A percentile compares a stretch with the other conserved stretches of the same genome.
phyloP scores from a whole-genome alignment of 345 rosid genomes.

The Citrus sp. region DNA sequence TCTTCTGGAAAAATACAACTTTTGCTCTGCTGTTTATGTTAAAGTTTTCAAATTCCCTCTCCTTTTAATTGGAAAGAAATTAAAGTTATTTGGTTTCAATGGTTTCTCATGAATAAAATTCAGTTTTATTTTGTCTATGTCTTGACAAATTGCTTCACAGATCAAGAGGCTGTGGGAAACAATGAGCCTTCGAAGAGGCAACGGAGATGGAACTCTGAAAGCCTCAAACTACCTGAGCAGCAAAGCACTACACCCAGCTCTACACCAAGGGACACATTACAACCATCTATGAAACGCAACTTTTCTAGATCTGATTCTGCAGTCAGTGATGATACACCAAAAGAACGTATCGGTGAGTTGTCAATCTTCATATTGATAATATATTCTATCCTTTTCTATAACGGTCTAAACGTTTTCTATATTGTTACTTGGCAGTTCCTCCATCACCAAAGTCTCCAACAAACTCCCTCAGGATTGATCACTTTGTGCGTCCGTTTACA shows the following conservation, averaged over 20 bases:
- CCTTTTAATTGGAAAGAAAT: background rate
- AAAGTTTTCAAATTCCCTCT: background rate
- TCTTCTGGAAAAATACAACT: background rate
- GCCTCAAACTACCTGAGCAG: conserved; percentile 53
- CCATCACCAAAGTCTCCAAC: conserved; percentile 78
- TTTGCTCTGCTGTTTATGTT: background rate
- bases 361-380: background rate
- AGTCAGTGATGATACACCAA: conserved; percentile 59
- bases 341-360: conserved; percentile 84
- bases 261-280: conserved; percentile 51
- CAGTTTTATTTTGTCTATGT: background rate
- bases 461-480: conserved; percentile 80
- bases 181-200: conserved; percentile 81
- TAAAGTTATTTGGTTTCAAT: background rate
- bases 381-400: background rate
- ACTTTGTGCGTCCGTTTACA: conserved; percentile 92
- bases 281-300: conserved; percentile 46
- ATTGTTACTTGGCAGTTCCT: conserved; percentile 58
- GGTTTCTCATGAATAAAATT: background rate
- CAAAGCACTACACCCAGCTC: conserved; percentile 47
- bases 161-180: conserved; percentile 59
- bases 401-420: conserved; percentile 1
- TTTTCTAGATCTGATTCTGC: conserved; percentile 66
- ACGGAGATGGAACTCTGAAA: conserved; percentile 84
- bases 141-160: conserved; percentile 32